Conservation (phyloP, 768 basidiomycete genomes). For the Brasilioporus rufonigricans region DNA sequence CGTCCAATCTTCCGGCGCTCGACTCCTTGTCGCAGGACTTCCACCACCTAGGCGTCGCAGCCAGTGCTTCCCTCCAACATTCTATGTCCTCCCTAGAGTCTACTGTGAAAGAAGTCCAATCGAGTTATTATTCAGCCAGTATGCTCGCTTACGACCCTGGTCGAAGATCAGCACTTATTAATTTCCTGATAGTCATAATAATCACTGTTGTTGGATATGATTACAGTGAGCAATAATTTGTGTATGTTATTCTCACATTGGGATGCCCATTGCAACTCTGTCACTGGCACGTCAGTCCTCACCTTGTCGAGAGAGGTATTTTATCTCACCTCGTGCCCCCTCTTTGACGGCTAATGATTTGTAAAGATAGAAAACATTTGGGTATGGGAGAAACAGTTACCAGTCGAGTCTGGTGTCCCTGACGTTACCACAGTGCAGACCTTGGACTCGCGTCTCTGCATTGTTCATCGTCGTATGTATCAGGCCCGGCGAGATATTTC, state of each 20-base stretch:
- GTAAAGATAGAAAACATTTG: neutral
- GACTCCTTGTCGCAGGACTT: no score
- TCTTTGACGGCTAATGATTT: neutral
- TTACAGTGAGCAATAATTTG: no score
- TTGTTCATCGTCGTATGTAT: no score
- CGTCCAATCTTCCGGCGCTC: no score
- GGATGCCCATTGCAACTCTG: no score
- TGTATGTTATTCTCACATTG: no score
- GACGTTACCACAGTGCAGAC: neutral
- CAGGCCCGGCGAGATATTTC: neutral
- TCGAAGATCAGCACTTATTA: neutral
- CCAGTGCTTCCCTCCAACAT: neutral
- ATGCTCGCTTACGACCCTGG: neutral
- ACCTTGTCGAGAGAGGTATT: neutral
- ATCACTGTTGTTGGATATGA: neutral
- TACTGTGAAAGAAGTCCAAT: neutral
- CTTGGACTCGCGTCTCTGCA: neutral
- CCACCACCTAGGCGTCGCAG: neutral
- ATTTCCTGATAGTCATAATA: neutral
- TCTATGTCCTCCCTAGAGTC: neutral
- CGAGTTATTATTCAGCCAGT: neutral
- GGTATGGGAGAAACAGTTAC: neutral
- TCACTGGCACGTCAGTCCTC: neutral
- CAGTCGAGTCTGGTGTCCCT: neutral
- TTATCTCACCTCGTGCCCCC: no score